These are phyloP conservation scores for Lipomyces yamadae DNA, from an alignment of 805 yeast species.

Conservation along the genomic window DNA sequence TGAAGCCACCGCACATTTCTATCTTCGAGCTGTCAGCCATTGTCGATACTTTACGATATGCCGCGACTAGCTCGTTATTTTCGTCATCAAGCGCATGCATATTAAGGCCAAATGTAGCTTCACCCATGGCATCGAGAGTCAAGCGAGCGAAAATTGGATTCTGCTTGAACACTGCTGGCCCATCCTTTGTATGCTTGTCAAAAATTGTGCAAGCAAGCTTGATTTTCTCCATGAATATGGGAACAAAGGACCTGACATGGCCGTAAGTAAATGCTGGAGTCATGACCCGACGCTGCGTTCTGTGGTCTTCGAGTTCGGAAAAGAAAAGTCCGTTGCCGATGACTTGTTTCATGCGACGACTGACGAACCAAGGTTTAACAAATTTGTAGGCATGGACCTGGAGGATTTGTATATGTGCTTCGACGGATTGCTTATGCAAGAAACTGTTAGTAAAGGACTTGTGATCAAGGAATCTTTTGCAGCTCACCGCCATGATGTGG, in stretches of 20 bases:
- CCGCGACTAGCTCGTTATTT: constrained; percentile 25
- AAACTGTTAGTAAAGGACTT: background rate
- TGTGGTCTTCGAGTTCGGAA: constrained; percentile 33
- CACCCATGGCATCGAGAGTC: constrained; percentile 32
- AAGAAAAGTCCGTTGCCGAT: constrained; percentile 33
- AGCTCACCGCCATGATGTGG: background rate
- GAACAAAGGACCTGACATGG: constrained; percentile 25
- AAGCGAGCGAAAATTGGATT: constrained; percentile 19
- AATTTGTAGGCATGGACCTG: constrained; percentile 31
- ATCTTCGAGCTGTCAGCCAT: constrained; percentile 19
- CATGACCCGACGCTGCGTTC: constrained; percentile 28
- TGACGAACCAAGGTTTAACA: constrained; percentile 25
- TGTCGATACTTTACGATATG: constrained; percentile 22
- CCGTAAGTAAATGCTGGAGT: constrained; percentile 25
- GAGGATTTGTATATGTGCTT: constrained; percentile 26
- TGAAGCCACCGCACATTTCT: constrained; percentile 15
- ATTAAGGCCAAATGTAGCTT: constrained; percentile 29
- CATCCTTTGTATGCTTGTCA: constrained; percentile 15
- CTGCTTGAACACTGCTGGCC: constrained; percentile 20
- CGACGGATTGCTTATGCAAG: constrained; percentile 19
- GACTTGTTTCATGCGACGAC: constrained; percentile 23
- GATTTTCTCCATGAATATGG: constrained; percentile 22
- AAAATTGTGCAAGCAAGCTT: constrained; percentile 2
- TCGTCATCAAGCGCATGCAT: constrained; percentile 28
- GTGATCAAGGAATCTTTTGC: background rate